phyloP scores from a whole-genome alignment of 805 yeast species.

The Wickerhamomyces alni region DNA sequence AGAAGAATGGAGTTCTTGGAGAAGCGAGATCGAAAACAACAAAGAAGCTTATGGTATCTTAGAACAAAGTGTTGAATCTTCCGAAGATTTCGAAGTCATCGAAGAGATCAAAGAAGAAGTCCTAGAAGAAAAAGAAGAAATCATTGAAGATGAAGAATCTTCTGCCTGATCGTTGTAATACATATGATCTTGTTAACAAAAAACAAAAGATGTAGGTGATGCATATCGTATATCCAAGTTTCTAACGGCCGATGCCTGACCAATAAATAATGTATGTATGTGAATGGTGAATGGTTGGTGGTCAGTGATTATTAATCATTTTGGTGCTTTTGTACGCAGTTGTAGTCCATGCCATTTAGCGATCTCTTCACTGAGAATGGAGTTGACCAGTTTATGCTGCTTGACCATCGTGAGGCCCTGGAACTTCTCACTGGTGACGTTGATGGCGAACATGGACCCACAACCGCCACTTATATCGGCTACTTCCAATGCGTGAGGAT shows the following conservation, averaged over 20 bases:
- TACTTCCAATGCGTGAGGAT: slow-evolving; percentile 61
- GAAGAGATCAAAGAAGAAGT: slow-evolving; percentile 73
- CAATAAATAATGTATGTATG: no score
- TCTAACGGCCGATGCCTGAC: no score
- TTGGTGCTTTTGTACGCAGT: slow-evolving; percentile 60
- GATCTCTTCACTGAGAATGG: slow-evolving; percentile 76
- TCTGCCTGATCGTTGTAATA: no score
- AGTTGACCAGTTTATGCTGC: slow-evolving; percentile 88
- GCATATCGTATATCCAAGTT: no score
- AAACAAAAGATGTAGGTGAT: no score
- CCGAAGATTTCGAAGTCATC: slow-evolving; percentile 68
- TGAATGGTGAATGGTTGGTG: no score
- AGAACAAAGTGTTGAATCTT: slow-evolving; percentile 40
- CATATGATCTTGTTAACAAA: no score
- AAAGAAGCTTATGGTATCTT: slow-evolving; percentile 42
- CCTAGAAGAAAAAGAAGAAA: slow-evolving; percentile 35
- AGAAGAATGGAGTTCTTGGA: slow-evolving; percentile 82
- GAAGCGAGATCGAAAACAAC: slow-evolving; percentile 45
- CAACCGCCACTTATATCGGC: slow-evolving; percentile 92
- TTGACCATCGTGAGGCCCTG: slow-evolving; percentile 79
- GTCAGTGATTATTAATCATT: background rate
- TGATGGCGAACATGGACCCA: slow-evolving; percentile 95
- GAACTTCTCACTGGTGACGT: slow-evolving; percentile 65
- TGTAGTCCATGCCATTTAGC: slow-evolving; percentile 94
- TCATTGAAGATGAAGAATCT: slow-evolving; percentile 8